These are phyloP conservation scores for Phytophthora boehmeriae DNA, from an alignment of 352 stramenopile genomes.

Conservation along the genomic window DNA sequence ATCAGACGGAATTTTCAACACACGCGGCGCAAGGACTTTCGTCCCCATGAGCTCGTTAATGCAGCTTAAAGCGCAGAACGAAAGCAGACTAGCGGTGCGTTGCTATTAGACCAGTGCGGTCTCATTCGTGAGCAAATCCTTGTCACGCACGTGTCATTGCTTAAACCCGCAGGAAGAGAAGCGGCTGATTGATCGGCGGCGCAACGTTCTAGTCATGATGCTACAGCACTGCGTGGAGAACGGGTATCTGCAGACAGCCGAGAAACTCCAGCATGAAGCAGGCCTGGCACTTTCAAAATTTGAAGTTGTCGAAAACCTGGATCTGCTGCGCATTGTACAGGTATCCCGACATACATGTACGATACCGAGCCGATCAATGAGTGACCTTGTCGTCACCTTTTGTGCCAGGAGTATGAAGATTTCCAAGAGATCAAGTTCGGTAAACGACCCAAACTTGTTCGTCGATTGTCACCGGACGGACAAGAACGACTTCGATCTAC, in stretches of 20 bases:
- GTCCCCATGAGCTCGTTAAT: constrained; percentile 78
- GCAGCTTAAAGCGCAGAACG: constrained; percentile 84
- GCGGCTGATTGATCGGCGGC: constrained; percentile 79
- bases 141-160: not conserved
- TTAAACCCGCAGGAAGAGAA: constrained; percentile 77
- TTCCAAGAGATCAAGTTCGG: constrained; percentile 93
- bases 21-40: not conserved
- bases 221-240: constrained; percentile 87
- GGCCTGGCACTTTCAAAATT: constrained; percentile 88
- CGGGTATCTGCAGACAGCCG: constrained; percentile 84
- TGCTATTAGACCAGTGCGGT: not conserved
- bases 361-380: not conserved
- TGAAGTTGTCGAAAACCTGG: constrained; percentile 93
- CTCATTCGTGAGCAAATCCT: not conserved
- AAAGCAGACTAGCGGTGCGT: constrained; percentile 71
- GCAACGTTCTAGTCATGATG: constrained; percentile 88
- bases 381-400: not conserved
- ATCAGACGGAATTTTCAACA: not conserved
- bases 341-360: constrained; percentile 29
- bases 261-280: constrained; percentile 88
- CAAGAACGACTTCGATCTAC: constrained; percentile 49
- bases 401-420: constrained; percentile 88
- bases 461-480: constrained; percentile 66
- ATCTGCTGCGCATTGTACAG: constrained; percentile 86
- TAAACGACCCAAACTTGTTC: constrained; percentile 87